Conservation (phyloP, 106 monocot genomes). For the Dioscorea alata region DNA sequence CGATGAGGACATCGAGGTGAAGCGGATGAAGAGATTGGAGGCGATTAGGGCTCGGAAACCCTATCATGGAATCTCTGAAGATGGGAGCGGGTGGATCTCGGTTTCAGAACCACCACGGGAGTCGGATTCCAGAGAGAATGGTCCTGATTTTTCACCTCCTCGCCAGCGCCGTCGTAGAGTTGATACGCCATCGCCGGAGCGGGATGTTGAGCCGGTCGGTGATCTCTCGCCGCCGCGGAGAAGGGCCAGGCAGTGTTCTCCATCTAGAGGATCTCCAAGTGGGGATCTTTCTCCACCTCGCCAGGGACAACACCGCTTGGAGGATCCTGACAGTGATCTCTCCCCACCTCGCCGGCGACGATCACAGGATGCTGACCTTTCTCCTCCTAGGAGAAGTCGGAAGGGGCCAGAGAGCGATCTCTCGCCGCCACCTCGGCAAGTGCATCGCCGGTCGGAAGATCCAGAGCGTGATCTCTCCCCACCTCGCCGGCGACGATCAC, state of each 20-base stretch:
- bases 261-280: not conserved
- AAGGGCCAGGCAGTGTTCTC: not conserved
- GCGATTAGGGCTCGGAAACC: slow-evolving; percentile 53
- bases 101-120: slow-evolving; percentile 19
- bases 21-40: slow-evolving; percentile 72
- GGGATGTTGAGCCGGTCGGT: not conserved
- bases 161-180: not conserved
- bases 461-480: not conserved
- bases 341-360: slow-evolving; percentile 9
- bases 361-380: slow-evolving; percentile 16
- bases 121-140: not conserved
- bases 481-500: not conserved
- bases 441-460: not conserved
- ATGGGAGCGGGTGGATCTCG: slow-evolving; percentile 89
- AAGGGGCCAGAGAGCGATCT: not conserved
- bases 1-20: slow-evolving; percentile 91
- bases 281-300: slow-evolving; percentile 3
- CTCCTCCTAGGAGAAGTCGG: slow-evolving; percentile 26
- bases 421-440: slow-evolving; percentile 1
- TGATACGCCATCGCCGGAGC: not conserved
- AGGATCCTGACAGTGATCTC: not conserved
- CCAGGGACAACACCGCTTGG: too few relatives aligned
- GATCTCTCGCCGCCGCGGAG: slow-evolving; percentile 23
- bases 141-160: slow-evolving; percentile 18
- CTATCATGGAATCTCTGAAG: slow-evolving; percentile 58